A percentile compares a stretch with the other conserved stretches of the same genome.
phyloP scores from a whole-genome alignment of 1,284 basidiomycete species.

The Cryptococcus sp. region DNA sequence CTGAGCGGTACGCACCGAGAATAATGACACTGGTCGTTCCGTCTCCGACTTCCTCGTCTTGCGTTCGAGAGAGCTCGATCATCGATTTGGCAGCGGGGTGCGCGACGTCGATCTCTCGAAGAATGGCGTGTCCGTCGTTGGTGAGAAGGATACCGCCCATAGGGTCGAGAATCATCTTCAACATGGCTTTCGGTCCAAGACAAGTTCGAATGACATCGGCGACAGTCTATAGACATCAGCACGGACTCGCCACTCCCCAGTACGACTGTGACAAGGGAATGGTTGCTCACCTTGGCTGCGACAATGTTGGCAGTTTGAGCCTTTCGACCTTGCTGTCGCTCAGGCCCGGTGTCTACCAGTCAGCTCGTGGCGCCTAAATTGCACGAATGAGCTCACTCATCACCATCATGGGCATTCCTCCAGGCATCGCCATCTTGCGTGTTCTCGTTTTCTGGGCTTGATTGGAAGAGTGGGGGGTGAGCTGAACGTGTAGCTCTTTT shows the following conservation, averaged over 20 bases:
- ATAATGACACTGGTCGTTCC: constrained; percentile 98
- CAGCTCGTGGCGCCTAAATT: constrained; percentile 4
- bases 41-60: constrained; percentile 98
- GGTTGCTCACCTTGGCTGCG: constrained; percentile 73
- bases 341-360: constrained; percentile 75
- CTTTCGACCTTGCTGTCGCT: constrained; percentile 88
- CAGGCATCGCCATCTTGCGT: constrained; percentile 17
- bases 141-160: constrained; percentile 97
- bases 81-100: constrained; percentile 99
- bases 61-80: constrained; percentile 93
- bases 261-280: background rate
- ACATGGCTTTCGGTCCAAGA: constrained; percentile 94
- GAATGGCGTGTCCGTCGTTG: constrained; percentile 95
- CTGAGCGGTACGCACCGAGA: constrained; percentile 55
- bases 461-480: constrained; percentile 5
- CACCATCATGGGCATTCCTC: constrained; percentile 48
- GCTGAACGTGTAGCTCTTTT: background rate
- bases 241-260: background rate
- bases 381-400: constrained; percentile 45
- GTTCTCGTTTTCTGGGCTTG: background rate
- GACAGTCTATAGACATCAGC: constrained; percentile 65
- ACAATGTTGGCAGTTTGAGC: constrained; percentile 97
- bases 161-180: constrained; percentile 98
- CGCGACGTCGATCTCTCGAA: constrained; percentile 95
- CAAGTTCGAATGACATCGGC: constrained; percentile 99